Conservation (phyloP, 257 asterid species). For the Scutellaria barbata region DNA sequence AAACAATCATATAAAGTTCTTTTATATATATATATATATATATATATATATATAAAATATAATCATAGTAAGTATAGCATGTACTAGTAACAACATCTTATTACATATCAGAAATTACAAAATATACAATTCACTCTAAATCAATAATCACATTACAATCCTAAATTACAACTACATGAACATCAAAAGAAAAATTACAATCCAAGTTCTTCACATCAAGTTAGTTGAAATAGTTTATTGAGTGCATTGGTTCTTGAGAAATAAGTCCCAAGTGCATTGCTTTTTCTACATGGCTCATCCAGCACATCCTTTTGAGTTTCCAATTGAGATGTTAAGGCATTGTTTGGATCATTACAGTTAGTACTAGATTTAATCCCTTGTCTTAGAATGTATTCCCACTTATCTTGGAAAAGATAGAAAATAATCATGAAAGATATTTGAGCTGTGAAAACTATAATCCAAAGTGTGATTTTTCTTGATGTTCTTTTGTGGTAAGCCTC, state of each 20-base stretch:
- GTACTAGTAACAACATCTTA: neutral
- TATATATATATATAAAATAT: too few relatives aligned
- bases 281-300: conserved; percentile 58
- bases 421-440: conserved; percentile 75
- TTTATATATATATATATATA: too few relatives aligned
- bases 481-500: conserved; percentile 64
- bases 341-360: conserved; percentile 21
- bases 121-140: neutral
- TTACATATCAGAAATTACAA: neutral
- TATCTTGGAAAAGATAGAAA: conserved; percentile 78
- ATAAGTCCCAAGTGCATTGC: conserved; percentile 76
- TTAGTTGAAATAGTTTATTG: conserved; percentile 69
- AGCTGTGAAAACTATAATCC: conserved; percentile 69
- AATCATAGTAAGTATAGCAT: too few relatives aligned
- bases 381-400: conserved; percentile 74
- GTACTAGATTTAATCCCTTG: conserved; percentile 50
- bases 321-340: conserved; percentile 27
- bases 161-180: neutral
- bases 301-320: conserved; percentile 37
- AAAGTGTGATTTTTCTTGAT: conserved; percentile 56
- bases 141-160: neutral
- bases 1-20: too few relatives aligned
- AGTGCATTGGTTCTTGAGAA: conserved; percentile 70
- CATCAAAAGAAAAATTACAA: neutral
- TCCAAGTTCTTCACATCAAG: conserved; percentile 36